Evolutionary conservation across 257 asterid species (phyloP).

Genomic region (Jasminum sambac): DNA sequence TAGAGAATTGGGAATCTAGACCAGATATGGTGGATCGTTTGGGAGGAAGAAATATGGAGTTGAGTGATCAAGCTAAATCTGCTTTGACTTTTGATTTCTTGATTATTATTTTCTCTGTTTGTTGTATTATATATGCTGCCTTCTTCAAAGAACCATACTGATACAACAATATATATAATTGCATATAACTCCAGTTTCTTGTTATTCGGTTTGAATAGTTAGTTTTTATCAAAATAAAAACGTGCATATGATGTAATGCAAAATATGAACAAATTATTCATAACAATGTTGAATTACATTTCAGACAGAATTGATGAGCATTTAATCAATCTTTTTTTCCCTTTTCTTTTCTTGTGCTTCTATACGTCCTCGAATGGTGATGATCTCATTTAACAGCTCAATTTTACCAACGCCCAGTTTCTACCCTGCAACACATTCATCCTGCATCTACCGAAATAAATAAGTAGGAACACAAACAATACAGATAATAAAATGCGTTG

Average conservation of each 20-base stretch:
- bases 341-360: conserved; percentile 35
- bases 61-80: conserved; percentile 75
- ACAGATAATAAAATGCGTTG: too few relatives aligned
- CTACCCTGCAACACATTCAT: conserved; percentile 41
- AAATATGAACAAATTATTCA: too few relatives aligned
- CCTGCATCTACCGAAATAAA: conserved; percentile 51
- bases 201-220: too few relatives aligned
- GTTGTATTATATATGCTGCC: conserved; percentile 59
- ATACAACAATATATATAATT: background rate
- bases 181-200: background rate
- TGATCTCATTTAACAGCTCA: conserved; percentile 26
- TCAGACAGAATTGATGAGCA: too few relatives aligned
- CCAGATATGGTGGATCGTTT: conserved; percentile 89
- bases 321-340: conserved; percentile 20
- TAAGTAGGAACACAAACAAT: conserved; percentile 29
- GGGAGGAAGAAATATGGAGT: conserved; percentile 85
- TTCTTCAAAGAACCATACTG: conserved; percentile 69
- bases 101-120: conserved; percentile 58
- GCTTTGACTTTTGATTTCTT: conserved; percentile 83
- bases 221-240: too few relatives aligned
- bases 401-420: conserved; percentile 28
- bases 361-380: conserved; percentile 22
- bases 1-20: conserved; percentile 49
- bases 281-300: conserved; percentile 3
- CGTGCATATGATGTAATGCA: too few relatives aligned